Base-by-base conservation (phyloP, 2,329 filamentous ascomycete species). In the Dactylellina drechsleri region DNA sequence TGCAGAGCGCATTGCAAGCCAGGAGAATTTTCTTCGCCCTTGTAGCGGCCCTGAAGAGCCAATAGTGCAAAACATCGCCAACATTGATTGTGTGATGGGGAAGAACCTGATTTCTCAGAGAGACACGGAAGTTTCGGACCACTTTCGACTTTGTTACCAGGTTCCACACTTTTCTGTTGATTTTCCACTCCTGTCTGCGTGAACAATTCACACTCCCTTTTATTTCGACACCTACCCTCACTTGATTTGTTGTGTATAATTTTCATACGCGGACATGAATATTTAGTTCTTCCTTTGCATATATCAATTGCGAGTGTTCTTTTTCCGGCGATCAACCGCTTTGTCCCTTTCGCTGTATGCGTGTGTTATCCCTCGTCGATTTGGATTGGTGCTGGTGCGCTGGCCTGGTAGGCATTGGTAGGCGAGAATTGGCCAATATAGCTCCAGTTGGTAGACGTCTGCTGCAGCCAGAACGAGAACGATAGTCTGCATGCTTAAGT, bases 1-100 rank as follows among this genome's bases (percentile, higher is more conserved):
- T 64, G 71, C 71, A 64, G 61, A 66, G 71, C 43, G 28, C 40
- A 72, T 36, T 8, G 31, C 31, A 36, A 36, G 31, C 50, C 54
- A 49, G 49, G 57, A 68, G 64, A 64, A 52, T 40, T 67, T 67
- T 75, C 67, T 66, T 64, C 43, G 50, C 71, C 71, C 64, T 4
- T 75, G 58, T 47, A 50, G 31, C 31, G 31, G 31, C 31, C 31
- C 57, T 64, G 59, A 20, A 60, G 31, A 43, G 71, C 71, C 71
- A 75, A 68, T 75, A 75, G 71, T 75, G 71, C 71, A 75, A 75
- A 75, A 68, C 71, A 75, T 75, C 71, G 58, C 71, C 58, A 75
- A 65, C 64, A 71, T 56, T 36, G 23, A 71, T 62, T 45, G 31
- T 40, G 53, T 40, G 52, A 49, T 53, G 50, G 61, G 54, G 58